Evolutionary conservation across 2,329 filamentous ascomycete species (phyloP).

Genomic region (Fusarium verticillioides): DNA sequence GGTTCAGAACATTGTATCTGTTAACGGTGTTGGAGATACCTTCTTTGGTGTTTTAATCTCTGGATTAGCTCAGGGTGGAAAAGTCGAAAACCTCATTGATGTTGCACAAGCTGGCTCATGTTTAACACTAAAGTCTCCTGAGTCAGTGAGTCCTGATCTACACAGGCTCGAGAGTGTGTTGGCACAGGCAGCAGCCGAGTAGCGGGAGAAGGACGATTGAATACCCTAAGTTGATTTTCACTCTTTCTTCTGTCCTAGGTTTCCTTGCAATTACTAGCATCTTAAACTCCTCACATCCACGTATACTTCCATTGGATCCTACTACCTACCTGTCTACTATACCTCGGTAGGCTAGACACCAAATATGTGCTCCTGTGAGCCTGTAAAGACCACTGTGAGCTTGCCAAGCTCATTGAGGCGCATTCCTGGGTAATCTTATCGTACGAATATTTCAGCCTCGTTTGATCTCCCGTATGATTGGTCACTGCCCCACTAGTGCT

Average conservation of each 20-base stretch:
- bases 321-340: background rate
- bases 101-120: conserved; percentile 85
- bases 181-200: conserved; percentile 38
- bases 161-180: conserved; percentile 57
- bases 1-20: conserved; percentile 81
- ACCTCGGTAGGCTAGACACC: background rate
- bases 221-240: conserved; percentile 2
- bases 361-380: background rate
- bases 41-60: conserved; percentile 88
- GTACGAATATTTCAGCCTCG: conserved; percentile 32
- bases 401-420: background rate
- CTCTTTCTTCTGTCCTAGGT: background rate
- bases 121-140: conserved; percentile 77
- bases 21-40: conserved; percentile 95
- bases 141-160: conserved; percentile 75
- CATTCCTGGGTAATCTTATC: too few relatives aligned
- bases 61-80: conserved; percentile 72
- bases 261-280: background rate
- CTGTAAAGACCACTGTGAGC: background rate
- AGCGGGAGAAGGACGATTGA: background rate
- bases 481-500: conserved; percentile 8
- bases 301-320: background rate
- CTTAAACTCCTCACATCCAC: background rate
- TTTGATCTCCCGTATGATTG: conserved; percentile 27
- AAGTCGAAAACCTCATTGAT: conserved; percentile 72